Evolutionary conservation across 225 moss, liverwort and hornwort genomes (phyloP), one percentile per base, ranked within the genome.

Genomic region (Rhytidiadelphus loreus): DNA sequence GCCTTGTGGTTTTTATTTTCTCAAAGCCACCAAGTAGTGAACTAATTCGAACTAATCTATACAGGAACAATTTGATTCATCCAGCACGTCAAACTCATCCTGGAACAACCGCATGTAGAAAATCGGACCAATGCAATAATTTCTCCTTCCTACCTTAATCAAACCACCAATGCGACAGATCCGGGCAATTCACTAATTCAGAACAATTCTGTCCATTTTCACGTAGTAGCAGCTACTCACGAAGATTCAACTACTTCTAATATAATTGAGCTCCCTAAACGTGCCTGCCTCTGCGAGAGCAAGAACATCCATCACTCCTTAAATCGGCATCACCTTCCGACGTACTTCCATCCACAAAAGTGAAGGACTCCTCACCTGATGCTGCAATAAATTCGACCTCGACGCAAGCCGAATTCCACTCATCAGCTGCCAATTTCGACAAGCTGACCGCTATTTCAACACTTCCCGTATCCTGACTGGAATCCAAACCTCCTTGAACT

Each of bases 311-410:
- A 60, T 37, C 58, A 41, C 22, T 82, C 82, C 53, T 82, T 20
- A 25, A 44, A 37, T 22, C 61, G n/a, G 24, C 55, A 83, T 46
- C 37, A 84, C 46, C 73, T 43, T 81, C 55, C 44, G 37, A 83
- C 75, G 26, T 22, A 58, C 79, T 41, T 58, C n/a, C 26, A 17
- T 39, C 28, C n/a, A 39, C 25, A 25, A 17, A 57, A 78, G 29
- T 28, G 48, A 48, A 88, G 64, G 52, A 50, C 80, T 80, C 71
- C 70, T 85, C 83, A 92, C 90, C 92, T 88, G 90, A 84, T 79
- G 62, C 88, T 70, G 85, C 88, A 80, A 73, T 7, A 60, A 66
- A 53, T 44, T 85, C 48, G 48, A 55, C 87, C 43, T 53, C 58
- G 16, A 39, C 73, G 55, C 79, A 81, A 84, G 44, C 30, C 13